These are phyloP conservation scores for Vigna angularis DNA, from an alignment of 306 rosid genomes.

Conservation along the genomic window DNA sequence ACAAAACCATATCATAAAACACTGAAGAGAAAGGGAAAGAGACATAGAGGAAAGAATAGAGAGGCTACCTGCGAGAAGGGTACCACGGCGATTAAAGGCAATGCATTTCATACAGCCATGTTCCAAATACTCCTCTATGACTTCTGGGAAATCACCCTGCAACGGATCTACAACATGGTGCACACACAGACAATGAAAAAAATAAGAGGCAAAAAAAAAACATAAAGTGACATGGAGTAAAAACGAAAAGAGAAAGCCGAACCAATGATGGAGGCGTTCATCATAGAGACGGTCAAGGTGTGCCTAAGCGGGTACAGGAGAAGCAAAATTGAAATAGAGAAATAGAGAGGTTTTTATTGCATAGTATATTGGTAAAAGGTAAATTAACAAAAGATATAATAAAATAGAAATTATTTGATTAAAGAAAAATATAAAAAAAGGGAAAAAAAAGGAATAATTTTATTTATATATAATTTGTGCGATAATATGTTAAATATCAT, in stretches of 20 bases:
- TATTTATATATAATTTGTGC: no score
- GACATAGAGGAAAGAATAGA: neutral
- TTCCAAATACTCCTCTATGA: constrained; percentile 94
- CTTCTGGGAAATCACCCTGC: constrained; percentile 98
- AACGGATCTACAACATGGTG: constrained; percentile 65
- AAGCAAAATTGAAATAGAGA: neutral
- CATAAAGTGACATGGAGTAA: neutral
- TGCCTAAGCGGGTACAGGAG: neutral
- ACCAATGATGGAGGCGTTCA: constrained; percentile 83
- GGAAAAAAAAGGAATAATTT: no score
- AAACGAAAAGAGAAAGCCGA: constrained; percentile 10
- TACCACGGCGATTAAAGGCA: constrained; percentile 94
- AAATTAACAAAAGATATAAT: no score
- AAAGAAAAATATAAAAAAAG: no score
- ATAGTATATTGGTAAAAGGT: no score
- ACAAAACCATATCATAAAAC: neutral
- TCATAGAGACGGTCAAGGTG: constrained; percentile 50
- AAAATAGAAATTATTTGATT: no score
- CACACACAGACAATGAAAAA: neutral
- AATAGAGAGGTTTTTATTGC: neutral
- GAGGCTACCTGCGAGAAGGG: constrained; percentile 88
- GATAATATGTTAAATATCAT: no score
- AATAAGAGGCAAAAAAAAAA: neutral
- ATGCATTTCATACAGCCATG: constrained; percentile 93
- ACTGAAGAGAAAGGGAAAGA: neutral